Conservation (phyloP, 2,329 filamentous ascomycete species). For the Talaromyces sp. region DNA sequence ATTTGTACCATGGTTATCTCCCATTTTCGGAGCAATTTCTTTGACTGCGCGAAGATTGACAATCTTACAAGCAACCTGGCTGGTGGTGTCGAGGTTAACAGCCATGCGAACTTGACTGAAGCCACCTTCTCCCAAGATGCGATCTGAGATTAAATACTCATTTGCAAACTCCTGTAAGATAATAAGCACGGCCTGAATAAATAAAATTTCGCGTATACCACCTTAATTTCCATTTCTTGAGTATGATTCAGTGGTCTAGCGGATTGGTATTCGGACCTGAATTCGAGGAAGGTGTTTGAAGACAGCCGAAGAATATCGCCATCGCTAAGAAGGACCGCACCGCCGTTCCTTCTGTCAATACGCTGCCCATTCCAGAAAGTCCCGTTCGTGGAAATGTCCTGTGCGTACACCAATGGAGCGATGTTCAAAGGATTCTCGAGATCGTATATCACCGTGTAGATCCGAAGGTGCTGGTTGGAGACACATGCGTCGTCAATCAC, state of each 20-base stretch:
- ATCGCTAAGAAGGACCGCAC: constrained; percentile 36
- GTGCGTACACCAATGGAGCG: constrained; percentile 43
- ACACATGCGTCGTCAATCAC: constrained; percentile 33
- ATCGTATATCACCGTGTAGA: constrained; percentile 45
- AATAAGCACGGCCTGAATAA: background rate
- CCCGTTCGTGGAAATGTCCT: constrained; percentile 44
- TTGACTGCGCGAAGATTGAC: constrained; percentile 33
- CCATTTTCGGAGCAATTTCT: background rate
- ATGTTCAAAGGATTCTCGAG: constrained; percentile 35
- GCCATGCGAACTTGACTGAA: constrained; percentile 46
- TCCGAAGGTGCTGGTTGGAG: constrained; percentile 42
- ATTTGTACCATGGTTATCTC: background rate
- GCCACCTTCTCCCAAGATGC: constrained; percentile 42
- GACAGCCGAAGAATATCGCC: constrained; percentile 37
- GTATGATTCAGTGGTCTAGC: constrained; percentile 16
- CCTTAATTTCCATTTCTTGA: constrained; percentile 37
- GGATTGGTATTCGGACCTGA: constrained; percentile 17
- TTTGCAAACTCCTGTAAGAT: constrained; percentile 1
- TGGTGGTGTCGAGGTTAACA: constrained; percentile 28
- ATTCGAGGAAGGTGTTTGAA: constrained; percentile 24
- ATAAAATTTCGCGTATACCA: constrained; percentile 16
- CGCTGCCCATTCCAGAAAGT: constrained; percentile 38
- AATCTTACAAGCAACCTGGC: constrained; percentile 48
- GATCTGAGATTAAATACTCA: constrained; percentile 36
- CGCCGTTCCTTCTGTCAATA: constrained; percentile 33